These are phyloP conservation scores for Arabidopsis arenosa DNA, from an alignment of 345 rosid species.

Conservation along the genomic window DNA sequence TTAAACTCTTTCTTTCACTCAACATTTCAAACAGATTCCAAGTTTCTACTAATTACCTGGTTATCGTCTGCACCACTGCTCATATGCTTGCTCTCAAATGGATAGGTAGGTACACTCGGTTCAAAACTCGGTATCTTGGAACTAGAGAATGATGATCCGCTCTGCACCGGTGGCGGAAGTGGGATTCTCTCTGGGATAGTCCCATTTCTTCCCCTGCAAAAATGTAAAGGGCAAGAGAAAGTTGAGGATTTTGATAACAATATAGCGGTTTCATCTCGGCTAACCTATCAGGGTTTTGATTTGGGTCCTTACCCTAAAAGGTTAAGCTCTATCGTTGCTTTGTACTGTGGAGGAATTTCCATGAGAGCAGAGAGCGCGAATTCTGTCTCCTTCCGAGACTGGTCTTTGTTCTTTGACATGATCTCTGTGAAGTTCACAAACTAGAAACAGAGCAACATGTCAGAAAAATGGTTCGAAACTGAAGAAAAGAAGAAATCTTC, in stretches of 20 bases:
- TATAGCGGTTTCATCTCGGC: neutral
- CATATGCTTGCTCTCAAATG: constrained; percentile 45
- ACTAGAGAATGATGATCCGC: constrained; percentile 49
- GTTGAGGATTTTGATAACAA: neutral
- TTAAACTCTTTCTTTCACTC: neutral
- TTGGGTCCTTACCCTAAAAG: constrained; percentile 67
- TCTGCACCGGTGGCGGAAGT: constrained; percentile 75
- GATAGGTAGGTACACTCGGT: constrained; percentile 64
- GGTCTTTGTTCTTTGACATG: constrained; percentile 72
- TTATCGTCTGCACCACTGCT: constrained; percentile 60
- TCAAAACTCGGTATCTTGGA: constrained; percentile 53
- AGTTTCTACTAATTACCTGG: constrained; percentile 53
- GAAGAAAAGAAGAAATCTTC: neutral
- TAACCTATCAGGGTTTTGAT: neutral
- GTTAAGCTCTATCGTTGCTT: constrained; percentile 85
- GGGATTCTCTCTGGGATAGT: constrained; percentile 62
- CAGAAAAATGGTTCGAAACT: neutral
- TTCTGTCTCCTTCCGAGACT: constrained; percentile 77
- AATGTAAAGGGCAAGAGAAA: constrained; percentile 20
- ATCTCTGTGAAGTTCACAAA: constrained; percentile 95
- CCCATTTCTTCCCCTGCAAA: constrained; percentile 60
- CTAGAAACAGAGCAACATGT: constrained; percentile 47
- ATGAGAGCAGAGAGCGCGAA: constrained; percentile 92
- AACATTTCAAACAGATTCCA: constrained; percentile 16
- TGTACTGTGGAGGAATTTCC: constrained; percentile 96